Conservation (phyloP, 2,329 filamentous ascomycete species). For the Fusarium citri region DNA sequence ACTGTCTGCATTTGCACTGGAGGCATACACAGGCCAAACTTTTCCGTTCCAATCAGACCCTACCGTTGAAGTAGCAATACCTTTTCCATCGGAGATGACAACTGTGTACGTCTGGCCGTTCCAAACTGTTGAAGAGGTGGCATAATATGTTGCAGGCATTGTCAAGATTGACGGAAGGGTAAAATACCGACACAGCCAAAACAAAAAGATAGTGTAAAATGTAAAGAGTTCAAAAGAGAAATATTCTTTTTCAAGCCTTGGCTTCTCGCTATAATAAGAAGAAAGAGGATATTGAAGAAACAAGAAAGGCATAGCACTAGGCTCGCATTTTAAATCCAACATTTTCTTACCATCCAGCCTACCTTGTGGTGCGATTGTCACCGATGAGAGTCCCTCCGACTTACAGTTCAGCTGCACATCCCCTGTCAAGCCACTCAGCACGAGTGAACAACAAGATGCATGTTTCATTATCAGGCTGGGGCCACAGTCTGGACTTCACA, state of each 20-base stretch:
- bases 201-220: no score
- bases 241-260: no score
- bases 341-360: neutral
- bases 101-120: no score
- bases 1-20: neutral
- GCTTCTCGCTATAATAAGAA: accelerated
- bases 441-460: neutral
- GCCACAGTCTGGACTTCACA: neutral
- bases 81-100: no score
- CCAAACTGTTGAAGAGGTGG: accelerated
- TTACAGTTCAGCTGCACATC: neutral
- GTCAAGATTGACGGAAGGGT: no score
- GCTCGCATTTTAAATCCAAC: neutral
- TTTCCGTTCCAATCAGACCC: no score
- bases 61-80: neutral
- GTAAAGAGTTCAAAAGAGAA: accelerated
- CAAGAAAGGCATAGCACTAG: neutral
- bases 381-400: neutral
- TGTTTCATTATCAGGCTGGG: slow-evolving; percentile 10
- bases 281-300: no score
- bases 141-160: no score
- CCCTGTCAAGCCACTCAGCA: slow-evolving; percentile 29
- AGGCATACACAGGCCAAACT: no score
- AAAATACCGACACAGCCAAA: no score
- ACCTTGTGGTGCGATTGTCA: neutral